Evolutionary conservation across 108 stramenopile species (phyloP), one percentile per base, ranked within the genome.

Genomic region (Nitzschia palea): DNA sequence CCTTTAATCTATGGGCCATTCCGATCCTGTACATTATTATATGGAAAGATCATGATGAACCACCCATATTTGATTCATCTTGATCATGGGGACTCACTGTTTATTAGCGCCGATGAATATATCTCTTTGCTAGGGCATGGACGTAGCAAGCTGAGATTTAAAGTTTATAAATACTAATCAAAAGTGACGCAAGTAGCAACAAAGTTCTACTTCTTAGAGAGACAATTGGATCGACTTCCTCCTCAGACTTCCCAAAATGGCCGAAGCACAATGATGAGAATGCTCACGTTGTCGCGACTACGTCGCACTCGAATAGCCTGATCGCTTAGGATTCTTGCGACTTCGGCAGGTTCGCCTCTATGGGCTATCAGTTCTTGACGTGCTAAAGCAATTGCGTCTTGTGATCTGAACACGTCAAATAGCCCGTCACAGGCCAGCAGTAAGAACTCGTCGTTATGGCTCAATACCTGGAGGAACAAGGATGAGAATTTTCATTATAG

Each of bases 391-490:
- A 97, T 91, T 26, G 93, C 96, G 70, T 98, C 98, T 67, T 93
- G 90, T 71, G 93, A 94, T 44, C 93, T 80, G 80, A 97, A 95
- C 4, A 98, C 98, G 73, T 98, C 98, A 68, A 97, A 98, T 5
- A 98, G 79, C 36, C 98, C 98, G 68, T 98, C 98, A 79, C 98
- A 98, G 18, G 98, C 98, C 55, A 98, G 77, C 31, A 98, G 75
- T 31, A 97, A 69, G 77, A 98, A 98, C 80, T 98, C 95, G 70
- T 96, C 96, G 44, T 86, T 85, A 56, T 93, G 90, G 29, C 80
- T 90, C 50, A 97, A 65, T 54, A 95, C 86, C 88, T 86, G 69
- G 12, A 59, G 0, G 6, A 50, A 51, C 9, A 66, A 40, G 31
- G 33, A 52, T 53, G 8, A 45, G 64, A 42, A 55, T 62, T 44